A percentile compares a stretch with the other conserved stretches of the same genome.
Conservation (phyloP, 805 yeast species). For the Ogataea nitratoaversa region DNA sequence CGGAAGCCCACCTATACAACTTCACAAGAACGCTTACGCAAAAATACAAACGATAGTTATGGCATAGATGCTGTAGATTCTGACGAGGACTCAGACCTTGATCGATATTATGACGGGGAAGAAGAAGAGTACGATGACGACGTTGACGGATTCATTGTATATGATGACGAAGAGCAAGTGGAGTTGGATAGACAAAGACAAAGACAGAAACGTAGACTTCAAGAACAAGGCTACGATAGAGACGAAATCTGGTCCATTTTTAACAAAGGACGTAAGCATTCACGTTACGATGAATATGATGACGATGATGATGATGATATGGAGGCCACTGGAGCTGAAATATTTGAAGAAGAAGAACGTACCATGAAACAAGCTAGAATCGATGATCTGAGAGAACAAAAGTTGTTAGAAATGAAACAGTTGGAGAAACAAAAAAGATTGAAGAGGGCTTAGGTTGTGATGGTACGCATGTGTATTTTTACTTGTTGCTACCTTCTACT, state of each 20-base stretch:
- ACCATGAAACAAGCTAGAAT: constrained; percentile 63
- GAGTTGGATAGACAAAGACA: constrained; percentile 21
- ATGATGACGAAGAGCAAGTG: constrained; percentile 39
- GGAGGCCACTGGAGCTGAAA: constrained; percentile 94
- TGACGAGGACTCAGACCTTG: constrained; percentile 4
- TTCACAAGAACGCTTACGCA: neutral
- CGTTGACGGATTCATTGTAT: constrained; percentile 31
- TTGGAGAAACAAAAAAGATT: constrained; percentile 40
- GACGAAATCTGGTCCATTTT: constrained; percentile 90
- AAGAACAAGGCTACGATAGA: constrained; percentile 55
- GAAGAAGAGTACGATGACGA: constrained; percentile 33
- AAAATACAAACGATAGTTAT: constrained; percentile 15
- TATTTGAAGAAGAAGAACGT: constrained; percentile 73
- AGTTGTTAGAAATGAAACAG: constrained; percentile 47
- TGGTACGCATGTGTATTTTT: too few species aligned
- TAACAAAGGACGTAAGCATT: constrained; percentile 43
- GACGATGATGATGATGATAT: constrained; percentile 62
- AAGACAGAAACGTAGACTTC: constrained; percentile 20
- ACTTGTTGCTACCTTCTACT: too few species aligned
- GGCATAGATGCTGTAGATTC: constrained; percentile 28
- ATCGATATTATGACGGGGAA: constrained; percentile 27
- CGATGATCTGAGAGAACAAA: constrained; percentile 75
- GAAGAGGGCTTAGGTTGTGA: constrained; percentile 9
- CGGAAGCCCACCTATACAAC: constrained; percentile 8
- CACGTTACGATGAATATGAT: constrained; percentile 32